Evolutionary conservation across 345 rosid genomes (phyloP).

Genomic region (Citrus maxima): DNA sequence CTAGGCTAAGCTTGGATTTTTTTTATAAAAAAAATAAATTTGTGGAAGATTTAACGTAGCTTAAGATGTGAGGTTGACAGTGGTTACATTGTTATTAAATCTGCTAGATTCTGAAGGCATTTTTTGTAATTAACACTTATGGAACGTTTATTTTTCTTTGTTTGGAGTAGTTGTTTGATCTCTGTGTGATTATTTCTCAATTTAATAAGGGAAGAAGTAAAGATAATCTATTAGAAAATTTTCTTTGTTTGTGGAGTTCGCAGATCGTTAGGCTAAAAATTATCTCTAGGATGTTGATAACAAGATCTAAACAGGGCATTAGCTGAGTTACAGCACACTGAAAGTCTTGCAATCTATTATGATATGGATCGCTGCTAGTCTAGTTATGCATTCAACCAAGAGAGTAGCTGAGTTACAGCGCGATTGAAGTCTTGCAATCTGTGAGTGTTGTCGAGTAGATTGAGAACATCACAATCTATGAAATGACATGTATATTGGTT

Average conservation of each 20-base stretch:
- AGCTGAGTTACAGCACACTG: background rate
- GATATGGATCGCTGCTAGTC: background rate
- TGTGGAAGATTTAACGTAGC: background rate
- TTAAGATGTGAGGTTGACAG: background rate
- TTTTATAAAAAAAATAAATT: too few species aligned
- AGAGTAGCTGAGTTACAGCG: background rate
- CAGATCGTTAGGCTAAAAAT: background rate
- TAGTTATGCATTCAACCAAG: background rate
- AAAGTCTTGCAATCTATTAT: background rate
- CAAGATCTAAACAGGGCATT: background rate
- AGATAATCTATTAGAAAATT: background rate
- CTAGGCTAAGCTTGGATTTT: background rate
- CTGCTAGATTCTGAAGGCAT: background rate
- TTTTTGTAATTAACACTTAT: background rate
- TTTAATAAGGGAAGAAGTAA: background rate
- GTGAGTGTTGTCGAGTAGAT: constrained; percentile 3
- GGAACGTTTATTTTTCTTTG: background rate
- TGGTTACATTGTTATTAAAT: background rate
- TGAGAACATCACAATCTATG: background rate
- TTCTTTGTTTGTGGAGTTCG: background rate
- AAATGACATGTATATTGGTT: background rate
- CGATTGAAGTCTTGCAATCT: background rate
- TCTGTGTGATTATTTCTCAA: background rate
- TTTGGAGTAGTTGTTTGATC: constrained; percentile 1
- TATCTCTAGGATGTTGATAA: background rate